A percentile compares a stretch with the other conserved stretches of the same genome.
phyloP scores from a whole-genome alignment of 805 yeast species.

The Yarrowia yakushimensis region DNA sequence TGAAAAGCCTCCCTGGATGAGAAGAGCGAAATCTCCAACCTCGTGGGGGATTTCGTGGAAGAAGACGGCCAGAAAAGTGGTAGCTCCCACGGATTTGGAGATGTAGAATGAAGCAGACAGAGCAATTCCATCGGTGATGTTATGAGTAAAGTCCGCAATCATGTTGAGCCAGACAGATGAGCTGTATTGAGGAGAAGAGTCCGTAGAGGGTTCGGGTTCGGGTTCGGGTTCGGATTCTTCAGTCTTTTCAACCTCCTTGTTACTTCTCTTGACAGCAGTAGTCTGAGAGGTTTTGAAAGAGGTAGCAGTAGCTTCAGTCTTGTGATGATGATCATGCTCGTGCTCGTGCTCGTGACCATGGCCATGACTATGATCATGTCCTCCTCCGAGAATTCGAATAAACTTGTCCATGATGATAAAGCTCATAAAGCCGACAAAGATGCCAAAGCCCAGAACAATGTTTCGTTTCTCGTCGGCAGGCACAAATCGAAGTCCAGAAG shows the following conservation, averaged over 20 bases:
- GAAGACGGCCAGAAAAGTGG: constrained; percentile 66
- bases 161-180: constrained; percentile 62
- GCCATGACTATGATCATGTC: constrained; percentile 45
- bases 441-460: constrained; percentile 49
- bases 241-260: neutral
- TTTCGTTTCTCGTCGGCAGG: constrained; percentile 52
- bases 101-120: constrained; percentile 66
- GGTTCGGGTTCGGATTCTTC: neutral
- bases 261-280: constrained; percentile 26
- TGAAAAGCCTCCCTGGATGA: constrained; percentile 65
- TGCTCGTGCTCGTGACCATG: constrained; percentile 24
- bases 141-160: constrained; percentile 69
- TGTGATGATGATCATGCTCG: neutral
- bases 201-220: too few relatives aligned
- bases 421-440: constrained; percentile 56
- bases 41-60: constrained; percentile 81
- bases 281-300: constrained; percentile 29
- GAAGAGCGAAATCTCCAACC: constrained; percentile 72
- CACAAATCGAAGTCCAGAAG: constrained; percentile 41
- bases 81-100: constrained; percentile 57
- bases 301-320: neutral
- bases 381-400: constrained; percentile 45
- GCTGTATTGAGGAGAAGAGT: neutral
- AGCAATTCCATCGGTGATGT: constrained; percentile 74
- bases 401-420: constrained; percentile 63